Percentiles rank a stretch among this genome's conserved stretches.
Conservation (phyloP, 2,329 filamentous ascomycete species). For the Podosphaera fusca region DNA sequence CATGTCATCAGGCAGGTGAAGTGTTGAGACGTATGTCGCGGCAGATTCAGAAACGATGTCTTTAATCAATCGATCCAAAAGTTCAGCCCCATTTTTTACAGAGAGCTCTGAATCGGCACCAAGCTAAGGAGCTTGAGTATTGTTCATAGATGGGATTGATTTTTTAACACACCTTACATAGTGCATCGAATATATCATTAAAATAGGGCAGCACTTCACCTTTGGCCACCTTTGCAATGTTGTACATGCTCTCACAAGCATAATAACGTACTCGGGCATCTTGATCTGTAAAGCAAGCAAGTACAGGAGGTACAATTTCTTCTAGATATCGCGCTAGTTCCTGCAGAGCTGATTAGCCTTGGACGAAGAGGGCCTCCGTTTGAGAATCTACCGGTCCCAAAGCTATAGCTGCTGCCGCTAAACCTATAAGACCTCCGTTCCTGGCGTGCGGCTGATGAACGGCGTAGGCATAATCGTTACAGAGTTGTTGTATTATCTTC, state of each 20-base stretch:
- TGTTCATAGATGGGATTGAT: neutral
- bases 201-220: constrained; percentile 94
- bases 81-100: constrained; percentile 91
- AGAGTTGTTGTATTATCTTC: constrained; percentile 83
- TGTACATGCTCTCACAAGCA: constrained; percentile 99
- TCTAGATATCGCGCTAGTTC: constrained; percentile 81
- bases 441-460: constrained; percentile 90
- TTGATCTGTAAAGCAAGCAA: constrained; percentile 94
- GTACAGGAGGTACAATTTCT: constrained; percentile 83
- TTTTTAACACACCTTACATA: constrained; percentile 56
- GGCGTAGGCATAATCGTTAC: constrained; percentile 92
- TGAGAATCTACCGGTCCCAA: constrained; percentile 51
- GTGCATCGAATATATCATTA: constrained; percentile 91
- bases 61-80: constrained; percentile 83
- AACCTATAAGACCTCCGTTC: constrained; percentile 85
- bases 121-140: constrained; percentile 31
- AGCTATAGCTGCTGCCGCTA: constrained; percentile 89
- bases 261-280: constrained; percentile 95
- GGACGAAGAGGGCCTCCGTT: neutral
- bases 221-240: constrained; percentile 97
- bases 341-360: constrained; percentile 21
- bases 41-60: constrained; percentile 92
- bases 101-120: constrained; percentile 90
- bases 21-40: constrained; percentile 76
- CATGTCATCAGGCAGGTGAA: constrained; percentile 38